Base-by-base conservation (phyloP, 148 eudicot genomes). In the Limonium bicolor region DNA sequence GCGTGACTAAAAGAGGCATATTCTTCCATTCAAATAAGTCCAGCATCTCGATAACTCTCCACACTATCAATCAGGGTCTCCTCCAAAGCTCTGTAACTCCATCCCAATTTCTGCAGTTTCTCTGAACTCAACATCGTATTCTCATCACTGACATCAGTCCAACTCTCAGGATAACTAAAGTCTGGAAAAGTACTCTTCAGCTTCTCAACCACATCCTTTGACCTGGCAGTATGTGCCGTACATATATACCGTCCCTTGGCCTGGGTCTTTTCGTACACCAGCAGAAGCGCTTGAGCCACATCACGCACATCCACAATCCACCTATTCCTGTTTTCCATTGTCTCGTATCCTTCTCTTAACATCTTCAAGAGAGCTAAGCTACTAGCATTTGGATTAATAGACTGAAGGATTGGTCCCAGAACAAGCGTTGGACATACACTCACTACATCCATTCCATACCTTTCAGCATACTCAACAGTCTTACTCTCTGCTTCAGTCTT, bases 161-260 rank as follows among this genome's bases (percentile, higher is more conserved):
- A 39, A 33, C 71, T 57, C 58, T 65, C 54, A 0, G 76, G 71
- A 50, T 66, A 65, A 6, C 62, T 56, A 32, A 61, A 66, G 36
- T 46, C 29, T 7, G 76, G 71, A 50, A 53, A 70, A 36, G 32
- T 35, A 31, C 31, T 43, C 38, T 20, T 61, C 43, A 70, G 51
- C 53, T 53, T 66, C 21, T 69, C 76, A 48, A 82, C 83, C 57
- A 82, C 32, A 36, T 74, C 94, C 43, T 35, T 53, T 28, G 48
- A 21, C 51, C 44, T 60, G 29, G 64, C 25, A 9, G 3, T 41
- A 60, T 77, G 71, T 27, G 83, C 36, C 1, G 68, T 47, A 66
- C 94, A 83, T 40, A 77, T 51, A 51, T 83, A 79, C 55, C 92
- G 71, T 40, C 94, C 94, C 41, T 70, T 54, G 20, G 97, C 77